These are phyloP conservation scores for Antitrichia curtipendula DNA, from an alignment of 225 moss, liverwort and hornwort species.

Conservation along the genomic window DNA sequence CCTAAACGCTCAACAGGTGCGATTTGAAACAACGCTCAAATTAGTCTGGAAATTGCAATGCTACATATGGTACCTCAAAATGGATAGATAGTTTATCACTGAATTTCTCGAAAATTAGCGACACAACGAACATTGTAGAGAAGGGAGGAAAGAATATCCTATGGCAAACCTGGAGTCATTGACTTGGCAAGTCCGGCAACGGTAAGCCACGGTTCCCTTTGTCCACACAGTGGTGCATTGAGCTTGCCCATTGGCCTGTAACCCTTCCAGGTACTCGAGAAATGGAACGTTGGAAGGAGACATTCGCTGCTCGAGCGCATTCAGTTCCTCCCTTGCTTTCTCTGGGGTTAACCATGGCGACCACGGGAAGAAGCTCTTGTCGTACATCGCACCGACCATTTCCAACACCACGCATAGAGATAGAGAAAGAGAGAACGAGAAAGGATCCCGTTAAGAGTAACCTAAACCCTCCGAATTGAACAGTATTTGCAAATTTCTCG, in stretches of 20 bases:
- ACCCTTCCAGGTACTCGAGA: conserved; percentile 11
- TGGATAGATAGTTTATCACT: not conserved
- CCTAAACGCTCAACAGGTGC: not conserved
- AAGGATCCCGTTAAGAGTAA: not conserved
- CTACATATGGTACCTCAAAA: not conserved
- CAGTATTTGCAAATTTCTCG: not conserved
- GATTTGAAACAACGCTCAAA: not conserved
- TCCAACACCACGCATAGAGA: conserved; percentile 28
- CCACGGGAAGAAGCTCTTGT: not conserved
- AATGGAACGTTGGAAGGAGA: conserved; percentile 12
- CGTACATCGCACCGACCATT: conserved; percentile 11
- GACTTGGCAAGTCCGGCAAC: conserved; percentile 78
- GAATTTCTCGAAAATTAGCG: not conserved
- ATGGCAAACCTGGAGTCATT: conserved; percentile 71
- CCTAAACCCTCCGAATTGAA: not conserved
- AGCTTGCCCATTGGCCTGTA: conserved; percentile 59
- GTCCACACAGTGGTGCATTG: conserved; percentile 92
- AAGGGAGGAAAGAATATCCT: not conserved
- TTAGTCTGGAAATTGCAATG: not conserved
- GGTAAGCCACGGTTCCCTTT: conserved; percentile 75
- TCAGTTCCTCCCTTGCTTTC: conserved; percentile 8
- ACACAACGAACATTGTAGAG: not conserved
- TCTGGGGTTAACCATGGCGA: not conserved
- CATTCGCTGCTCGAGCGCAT: conserved; percentile 7
- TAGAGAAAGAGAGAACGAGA: not conserved